phyloP scores from a whole-genome alignment of 768 basidiomycete species.

The Suillus sp. region DNA sequence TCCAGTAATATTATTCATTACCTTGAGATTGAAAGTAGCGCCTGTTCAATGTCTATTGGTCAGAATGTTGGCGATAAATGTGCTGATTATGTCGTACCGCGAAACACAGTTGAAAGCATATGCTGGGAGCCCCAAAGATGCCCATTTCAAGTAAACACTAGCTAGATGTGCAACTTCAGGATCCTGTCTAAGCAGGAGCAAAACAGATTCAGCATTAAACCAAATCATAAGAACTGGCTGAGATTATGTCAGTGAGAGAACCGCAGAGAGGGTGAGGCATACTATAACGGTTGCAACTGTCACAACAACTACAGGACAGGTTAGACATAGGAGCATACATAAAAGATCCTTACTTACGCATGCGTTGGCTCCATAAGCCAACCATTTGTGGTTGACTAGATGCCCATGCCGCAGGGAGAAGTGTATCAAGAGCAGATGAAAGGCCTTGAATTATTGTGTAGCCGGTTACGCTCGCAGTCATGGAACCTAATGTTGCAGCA shows the following conservation, averaged over 20 bases:
- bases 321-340: background rate
- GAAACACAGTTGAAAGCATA: conserved; percentile 59
- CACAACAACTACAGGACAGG: conserved; percentile 53
- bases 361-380: conserved; percentile 89
- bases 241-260: background rate
- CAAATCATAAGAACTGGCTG: conserved; percentile 68
- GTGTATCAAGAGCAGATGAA: conserved; percentile 84
- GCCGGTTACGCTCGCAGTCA: conserved; percentile 63
- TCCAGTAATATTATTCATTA: background rate
- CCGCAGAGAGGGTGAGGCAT: conserved; percentile 27
- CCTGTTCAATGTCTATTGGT: conserved; percentile 19
- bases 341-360: conserved; percentile 53
- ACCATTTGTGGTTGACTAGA: conserved; percentile 81
- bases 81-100: conserved; percentile 35
- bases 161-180: conserved; percentile 82
- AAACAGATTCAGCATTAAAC: conserved; percentile 79
- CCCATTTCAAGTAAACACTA: conserved; percentile 69
- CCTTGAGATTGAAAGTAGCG: conserved; percentile 78
- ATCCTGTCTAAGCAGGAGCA: conserved; percentile 77
- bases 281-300: conserved; percentile 61
- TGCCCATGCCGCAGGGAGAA: conserved; percentile 95
- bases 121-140: conserved; percentile 77
- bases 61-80: background rate
- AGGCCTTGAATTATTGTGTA: conserved; percentile 80
- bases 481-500: conserved; percentile 71